Conservation (phyloP, 371 early-diverging fungal genomes). For the Parasitella parasitica region DNA sequence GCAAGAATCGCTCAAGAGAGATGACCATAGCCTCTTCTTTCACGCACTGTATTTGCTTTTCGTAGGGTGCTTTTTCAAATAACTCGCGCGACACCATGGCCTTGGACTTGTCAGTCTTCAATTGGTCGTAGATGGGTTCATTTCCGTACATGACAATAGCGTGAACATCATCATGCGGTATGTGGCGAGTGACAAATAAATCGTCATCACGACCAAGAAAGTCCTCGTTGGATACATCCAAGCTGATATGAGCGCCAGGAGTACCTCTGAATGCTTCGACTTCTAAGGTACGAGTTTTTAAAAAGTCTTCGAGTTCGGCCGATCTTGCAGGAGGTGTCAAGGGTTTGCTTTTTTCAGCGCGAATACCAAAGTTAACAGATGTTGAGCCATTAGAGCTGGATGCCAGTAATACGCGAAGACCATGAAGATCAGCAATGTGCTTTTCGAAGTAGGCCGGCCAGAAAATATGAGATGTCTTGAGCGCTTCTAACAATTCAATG, state of each 20-base stretch:
- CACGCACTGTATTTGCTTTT: background rate
- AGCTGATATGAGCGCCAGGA: background rate
- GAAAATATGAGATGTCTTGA: background rate
- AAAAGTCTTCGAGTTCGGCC: background rate
- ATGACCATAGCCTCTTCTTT: background rate
- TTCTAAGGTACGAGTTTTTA: background rate
- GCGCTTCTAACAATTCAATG: background rate
- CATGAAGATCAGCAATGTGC: background rate
- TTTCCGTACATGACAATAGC: background rate
- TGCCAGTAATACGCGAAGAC: background rate
- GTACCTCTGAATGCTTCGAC: background rate
- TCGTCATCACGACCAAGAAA: background rate
- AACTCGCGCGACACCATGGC: background rate
- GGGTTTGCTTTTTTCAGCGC: background rate
- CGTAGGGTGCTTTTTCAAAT: background rate
- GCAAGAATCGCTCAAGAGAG: background rate
- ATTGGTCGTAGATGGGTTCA: background rate
- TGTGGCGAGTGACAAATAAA: background rate
- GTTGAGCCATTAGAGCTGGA: background rate
- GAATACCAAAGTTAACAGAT: background rate
- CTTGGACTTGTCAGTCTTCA: background rate
- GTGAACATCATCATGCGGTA: background rate
- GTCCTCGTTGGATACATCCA: background rate
- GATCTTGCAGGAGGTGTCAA: background rate
- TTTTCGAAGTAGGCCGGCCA: background rate